These are phyloP conservation scores for Dryas integrifolia DNA, from an alignment of 331 rosid genomes.

Conservation along the genomic window DNA sequence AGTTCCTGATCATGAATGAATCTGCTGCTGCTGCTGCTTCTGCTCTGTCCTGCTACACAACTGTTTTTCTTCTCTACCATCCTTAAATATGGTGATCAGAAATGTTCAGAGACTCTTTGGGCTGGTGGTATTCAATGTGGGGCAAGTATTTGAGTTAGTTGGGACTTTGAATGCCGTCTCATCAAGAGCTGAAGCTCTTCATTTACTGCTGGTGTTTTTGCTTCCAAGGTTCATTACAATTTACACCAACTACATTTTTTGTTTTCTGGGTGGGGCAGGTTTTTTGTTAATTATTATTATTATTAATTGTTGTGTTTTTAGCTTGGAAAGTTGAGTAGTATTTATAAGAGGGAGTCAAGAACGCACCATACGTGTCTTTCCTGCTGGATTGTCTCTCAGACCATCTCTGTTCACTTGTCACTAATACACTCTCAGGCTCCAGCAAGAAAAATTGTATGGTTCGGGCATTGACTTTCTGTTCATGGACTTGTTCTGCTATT, in stretches of 20 bases:
- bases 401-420: background rate
- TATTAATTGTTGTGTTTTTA: background rate
- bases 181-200: conserved; percentile 46
- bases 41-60: conserved; percentile 2
- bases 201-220: conserved; percentile 43
- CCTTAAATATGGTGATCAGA: conserved; percentile 56
- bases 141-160: conserved; percentile 53
- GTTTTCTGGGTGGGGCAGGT: conserved; percentile 4
- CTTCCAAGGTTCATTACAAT: conserved; percentile 55
- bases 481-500: conserved; percentile 29
- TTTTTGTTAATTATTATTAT: background rate
- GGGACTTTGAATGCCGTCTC: conserved; percentile 68
- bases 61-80: conserved; percentile 21
- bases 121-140: conserved; percentile 54
- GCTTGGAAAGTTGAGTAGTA: conserved; percentile 15
- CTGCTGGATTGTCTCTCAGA: background rate
- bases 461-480: conserved; percentile 92
- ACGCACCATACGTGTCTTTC: conserved; percentile 61
- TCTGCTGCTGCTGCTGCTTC: background rate
- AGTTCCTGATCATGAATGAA: conserved; percentile 35
- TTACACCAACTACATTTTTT: conserved; percentile 46
- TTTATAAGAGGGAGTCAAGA: conserved; percentile 79
- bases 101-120: conserved; percentile 31
- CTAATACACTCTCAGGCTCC: background rate
- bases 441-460: conserved; percentile 42